These are phyloP conservation scores for Voacanga thouarsii DNA, from an alignment of 257 asterid genomes.

Conservation along the genomic window DNA sequence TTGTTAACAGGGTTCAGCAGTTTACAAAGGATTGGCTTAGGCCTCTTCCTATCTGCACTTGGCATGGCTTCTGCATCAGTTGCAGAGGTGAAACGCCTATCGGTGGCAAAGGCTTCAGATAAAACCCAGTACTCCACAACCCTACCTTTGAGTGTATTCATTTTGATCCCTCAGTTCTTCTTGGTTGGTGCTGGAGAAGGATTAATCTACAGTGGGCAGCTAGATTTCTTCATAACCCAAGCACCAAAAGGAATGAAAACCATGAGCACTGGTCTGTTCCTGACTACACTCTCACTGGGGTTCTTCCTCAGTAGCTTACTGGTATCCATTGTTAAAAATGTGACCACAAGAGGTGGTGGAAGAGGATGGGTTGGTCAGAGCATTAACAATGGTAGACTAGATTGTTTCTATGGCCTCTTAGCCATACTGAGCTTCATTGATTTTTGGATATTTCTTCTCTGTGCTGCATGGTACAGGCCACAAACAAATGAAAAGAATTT, in stretches of 20 bases:
- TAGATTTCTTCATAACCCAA: constrained; percentile 43
- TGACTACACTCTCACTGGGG: constrained; percentile 37
- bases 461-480: constrained; percentile 34
- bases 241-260: constrained; percentile 53
- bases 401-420: constrained; percentile 34
- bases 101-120: constrained; percentile 14
- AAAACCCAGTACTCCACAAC: not conserved
- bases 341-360: constrained; percentile 19
- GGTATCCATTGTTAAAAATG: constrained; percentile 32
- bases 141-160: constrained; percentile 33
- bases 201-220: constrained; percentile 40
- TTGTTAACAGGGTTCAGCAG: constrained; percentile 30
- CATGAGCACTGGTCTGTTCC: constrained; percentile 38
- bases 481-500: constrained; percentile 13
- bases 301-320: constrained; percentile 37
- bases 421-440: constrained; percentile 32
- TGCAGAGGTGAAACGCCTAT: constrained; percentile 32
- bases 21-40: constrained; percentile 40
- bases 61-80: constrained; percentile 45
- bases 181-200: constrained; percentile 44
- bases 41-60: constrained; percentile 33
- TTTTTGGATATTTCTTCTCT: constrained; percentile 26
- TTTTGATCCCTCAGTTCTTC: constrained; percentile 43
- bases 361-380: constrained; percentile 38
- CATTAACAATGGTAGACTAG: constrained; percentile 33